Evolutionary conservation across 495 filamentous ascomycete species (phyloP), one percentile per base, ranked within the genome.

Genomic region (Aspergillus nidulans): DNA sequence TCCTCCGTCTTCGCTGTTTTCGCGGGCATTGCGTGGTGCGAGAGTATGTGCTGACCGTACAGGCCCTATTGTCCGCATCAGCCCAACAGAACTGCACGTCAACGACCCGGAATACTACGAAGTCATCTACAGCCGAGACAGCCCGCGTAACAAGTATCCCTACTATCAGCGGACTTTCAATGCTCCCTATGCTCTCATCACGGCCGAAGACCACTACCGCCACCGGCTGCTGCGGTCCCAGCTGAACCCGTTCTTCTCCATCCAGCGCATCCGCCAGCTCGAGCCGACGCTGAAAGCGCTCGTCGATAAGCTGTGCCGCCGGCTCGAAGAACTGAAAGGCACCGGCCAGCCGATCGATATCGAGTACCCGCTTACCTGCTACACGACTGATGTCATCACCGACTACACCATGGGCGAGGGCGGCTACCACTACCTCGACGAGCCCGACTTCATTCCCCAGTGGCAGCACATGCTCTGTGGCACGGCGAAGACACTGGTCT

Each of bases 31-130:
- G n/a, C n/a, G n/a, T n/a, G n/a, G n/a, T n/a, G n/a, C n/a, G n/a
- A 34, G 30, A 12, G 4, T 2, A 3, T 34, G 10, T 34, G 10
- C 4, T 16, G 7, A 48, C 18, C 20, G 12, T 6, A 3, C 32
- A 58, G 57, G 83, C 2, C 81, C 83, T 15, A 83, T 86, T 46
- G 68, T 85, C 6, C 72, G 83, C 15, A 83, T 86, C 63, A 79
- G 66, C 41, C 82, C 84, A 0, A 59, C 73, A 45, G 82, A 85
- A 50, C 36, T 86, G 0, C 80, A 82, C 53, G 70, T 84, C 54
- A 63, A 71, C 26, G 80, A 84, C 61, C 74, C 77, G 0, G 69
- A 78, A 8, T 85, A 70, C 60, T 80, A 74, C 53, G 70, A 81
- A 47, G 64, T 71, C 26, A 40, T 85, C 9, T 84, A 81, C 61